These are phyloP conservation scores for Nitzschia palea DNA, from an alignment of 108 stramenopile genomes.

Conservation along the genomic window DNA sequence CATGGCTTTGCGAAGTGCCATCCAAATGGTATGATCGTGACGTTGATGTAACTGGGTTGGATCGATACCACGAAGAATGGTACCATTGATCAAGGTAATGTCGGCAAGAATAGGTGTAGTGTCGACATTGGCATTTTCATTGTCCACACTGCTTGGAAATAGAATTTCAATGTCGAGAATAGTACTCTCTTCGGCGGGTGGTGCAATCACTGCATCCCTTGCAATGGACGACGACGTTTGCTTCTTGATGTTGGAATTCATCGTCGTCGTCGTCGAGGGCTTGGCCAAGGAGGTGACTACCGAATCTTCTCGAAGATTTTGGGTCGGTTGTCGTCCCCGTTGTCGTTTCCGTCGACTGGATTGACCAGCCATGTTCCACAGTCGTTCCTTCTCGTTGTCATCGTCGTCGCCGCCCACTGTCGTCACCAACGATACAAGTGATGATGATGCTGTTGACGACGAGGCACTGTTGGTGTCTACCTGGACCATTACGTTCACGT, in stretches of 20 bases:
- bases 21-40: constrained; percentile 28
- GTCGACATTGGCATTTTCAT: neutral
- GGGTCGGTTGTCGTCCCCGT: neutral
- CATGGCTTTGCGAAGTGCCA: constrained; percentile 13
- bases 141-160: no score
- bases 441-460: no score
- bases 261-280: no score
- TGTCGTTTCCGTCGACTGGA: constrained; percentile 4
- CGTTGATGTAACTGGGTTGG: constrained; percentile 29
- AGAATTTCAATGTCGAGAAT: no score
- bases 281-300: no score
- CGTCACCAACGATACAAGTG: no score
- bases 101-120: neutral
- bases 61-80: neutral
- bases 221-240: no score
- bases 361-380: constrained; percentile 8
- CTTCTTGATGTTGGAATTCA: no score
- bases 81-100: constrained; percentile 4
- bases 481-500: no score
- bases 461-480: no score
- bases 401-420: neutral
- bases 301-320: neutral
- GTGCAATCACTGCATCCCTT: neutral
- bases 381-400: neutral
- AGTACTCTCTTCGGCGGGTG: no score